Evolutionary conservation across 306 rosid genomes (phyloP).

Genomic region (Neltuma alba): DNA sequence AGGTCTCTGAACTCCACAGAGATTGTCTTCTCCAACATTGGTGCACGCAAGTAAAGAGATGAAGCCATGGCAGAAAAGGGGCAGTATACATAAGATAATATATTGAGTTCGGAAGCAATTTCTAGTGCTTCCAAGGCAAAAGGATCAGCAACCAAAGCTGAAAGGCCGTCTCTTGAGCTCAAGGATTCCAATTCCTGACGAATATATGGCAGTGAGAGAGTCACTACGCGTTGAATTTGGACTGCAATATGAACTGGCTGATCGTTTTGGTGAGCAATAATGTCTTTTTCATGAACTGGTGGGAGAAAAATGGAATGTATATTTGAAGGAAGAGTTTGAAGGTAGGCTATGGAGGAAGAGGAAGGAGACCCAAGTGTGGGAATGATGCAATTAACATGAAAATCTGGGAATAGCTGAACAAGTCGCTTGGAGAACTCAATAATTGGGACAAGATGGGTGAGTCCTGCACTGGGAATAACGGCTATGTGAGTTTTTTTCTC

Average conservation of each 20-base stretch:
- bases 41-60: neutral
- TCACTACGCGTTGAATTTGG: neutral
- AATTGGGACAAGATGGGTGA: neutral
- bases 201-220: neutral
- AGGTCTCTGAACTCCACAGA: neutral
- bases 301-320: neutral
- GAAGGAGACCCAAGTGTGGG: neutral
- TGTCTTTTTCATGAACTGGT: neutral
- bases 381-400: neutral
- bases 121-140: neutral
- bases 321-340: neutral
- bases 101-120: neutral
- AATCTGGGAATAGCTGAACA: neutral
- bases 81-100: neutral
- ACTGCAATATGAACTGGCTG: neutral
- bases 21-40: neutral
- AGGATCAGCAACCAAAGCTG: neutral
- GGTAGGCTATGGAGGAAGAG: neutral
- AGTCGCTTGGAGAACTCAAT: neutral
- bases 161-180: neutral
- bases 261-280: neutral
- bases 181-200: neutral
- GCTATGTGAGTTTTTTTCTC: neutral
- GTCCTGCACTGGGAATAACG: neutral
- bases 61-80: neutral